A percentile compares a stretch with the other conserved stretches of the same genome.
Conservation (phyloP, 2,329 filamentous ascomycete species). For the Pseudogymnoascus sp. region DNA sequence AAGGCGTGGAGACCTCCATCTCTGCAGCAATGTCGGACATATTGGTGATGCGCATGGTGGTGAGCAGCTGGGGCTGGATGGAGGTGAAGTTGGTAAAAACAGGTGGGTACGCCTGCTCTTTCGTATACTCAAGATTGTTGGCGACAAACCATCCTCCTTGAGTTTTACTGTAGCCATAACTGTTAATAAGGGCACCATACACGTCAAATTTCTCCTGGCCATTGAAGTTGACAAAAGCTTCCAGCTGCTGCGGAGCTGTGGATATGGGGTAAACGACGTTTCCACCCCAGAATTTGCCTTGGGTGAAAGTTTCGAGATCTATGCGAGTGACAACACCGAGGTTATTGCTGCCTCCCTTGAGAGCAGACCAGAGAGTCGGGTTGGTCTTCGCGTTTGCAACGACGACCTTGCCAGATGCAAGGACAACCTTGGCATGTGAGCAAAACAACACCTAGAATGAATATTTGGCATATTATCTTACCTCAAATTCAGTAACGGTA, state of each 20-base stretch:
- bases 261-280: slow-evolving; percentile 5
- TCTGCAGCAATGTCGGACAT: slow-evolving; percentile 13
- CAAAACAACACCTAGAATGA: neutral
- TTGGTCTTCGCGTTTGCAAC: slow-evolving; percentile 17
- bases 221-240: slow-evolving; percentile 6
- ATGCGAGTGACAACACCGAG: slow-evolving; percentile 45
- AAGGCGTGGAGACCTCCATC: neutral
- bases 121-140: slow-evolving; percentile 12
- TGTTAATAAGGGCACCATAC: slow-evolving; percentile 12
- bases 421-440: slow-evolving; percentile 14
- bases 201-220: neutral
- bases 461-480: neutral
- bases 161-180: neutral
- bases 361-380: slow-evolving; percentile 41
- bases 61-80: slow-evolving; percentile 9
- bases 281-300: slow-evolving; percentile 14
- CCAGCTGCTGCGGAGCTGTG: slow-evolving; percentile 5
- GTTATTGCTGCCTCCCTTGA: slow-evolving; percentile 49
- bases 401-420: neutral
- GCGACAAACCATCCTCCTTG: slow-evolving; percentile 4
- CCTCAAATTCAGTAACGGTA: slow-evolving; percentile 2
- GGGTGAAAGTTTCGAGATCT: slow-evolving; percentile 26
- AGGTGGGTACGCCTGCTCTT: slow-evolving; percentile 9
- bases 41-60: slow-evolving; percentile 13
- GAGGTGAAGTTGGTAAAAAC: slow-evolving; percentile 9